A percentile compares a stretch with the other conserved stretches of the same genome.
phyloP scores from a whole-genome alignment of 1,139 yeast species.

The Arxiozyma slooffiae region DNA sequence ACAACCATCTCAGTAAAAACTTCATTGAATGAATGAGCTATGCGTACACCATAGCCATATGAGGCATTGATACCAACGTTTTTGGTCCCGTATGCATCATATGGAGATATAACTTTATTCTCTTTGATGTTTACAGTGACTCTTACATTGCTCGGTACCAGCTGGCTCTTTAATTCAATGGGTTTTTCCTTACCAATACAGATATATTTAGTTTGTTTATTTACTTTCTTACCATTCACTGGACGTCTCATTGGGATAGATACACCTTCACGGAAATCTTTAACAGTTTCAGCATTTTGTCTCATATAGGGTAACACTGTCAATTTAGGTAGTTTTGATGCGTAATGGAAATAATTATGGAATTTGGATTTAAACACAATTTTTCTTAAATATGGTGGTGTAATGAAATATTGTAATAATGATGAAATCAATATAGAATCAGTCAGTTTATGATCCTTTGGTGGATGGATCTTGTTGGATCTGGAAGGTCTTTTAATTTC shows the following conservation, averaged over 20 bases:
- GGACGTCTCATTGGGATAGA: conserved; percentile 50
- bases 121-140: conserved; percentile 67
- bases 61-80: conserved; percentile 46
- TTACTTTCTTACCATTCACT: conserved; percentile 34
- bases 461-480: conserved; percentile 1
- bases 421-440: conserved; percentile 54
- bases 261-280: conserved; percentile 52
- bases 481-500: conserved; percentile 13
- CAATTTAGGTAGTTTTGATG: conserved; percentile 60
- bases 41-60: conserved; percentile 69
- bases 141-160: conserved; percentile 67
- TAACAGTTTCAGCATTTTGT: conserved; percentile 26
- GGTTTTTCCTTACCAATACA: conserved; percentile 58
- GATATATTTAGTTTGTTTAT: conserved; percentile 57
- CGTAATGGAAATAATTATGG: conserved; percentile 47
- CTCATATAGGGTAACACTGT: conserved; percentile 66
- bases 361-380: conserved; percentile 45
- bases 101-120: conserved; percentile 58
- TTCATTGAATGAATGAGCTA: conserved; percentile 50
- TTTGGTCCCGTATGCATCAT: conserved; percentile 53
- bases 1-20: conserved; percentile 63
- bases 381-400: conserved; percentile 74
- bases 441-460: conserved; percentile 14
- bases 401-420: conserved; percentile 68
- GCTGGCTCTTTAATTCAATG: conserved; percentile 48